Conservation (phyloP, 140 eudicot species). For the Erigeron philadelphicus region DNA sequence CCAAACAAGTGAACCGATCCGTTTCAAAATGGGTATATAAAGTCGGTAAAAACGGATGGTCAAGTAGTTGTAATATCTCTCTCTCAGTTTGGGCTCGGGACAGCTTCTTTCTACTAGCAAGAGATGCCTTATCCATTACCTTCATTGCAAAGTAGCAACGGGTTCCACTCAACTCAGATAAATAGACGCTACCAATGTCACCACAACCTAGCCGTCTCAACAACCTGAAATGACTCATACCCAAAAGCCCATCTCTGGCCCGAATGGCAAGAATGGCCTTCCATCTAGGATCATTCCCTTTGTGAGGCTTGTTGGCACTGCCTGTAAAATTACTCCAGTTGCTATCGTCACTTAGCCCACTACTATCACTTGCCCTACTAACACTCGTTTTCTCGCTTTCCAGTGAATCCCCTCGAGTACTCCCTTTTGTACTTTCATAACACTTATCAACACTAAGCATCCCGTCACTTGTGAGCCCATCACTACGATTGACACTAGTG, state of each 20-base stretch:
- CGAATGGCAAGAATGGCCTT: slow-evolving; percentile 72
- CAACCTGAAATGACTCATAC: slow-evolving; percentile 79
- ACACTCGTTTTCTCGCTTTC: slow-evolving; percentile 74
- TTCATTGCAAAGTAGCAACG: slow-evolving; percentile 82
- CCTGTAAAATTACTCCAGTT: slow-evolving; percentile 79
- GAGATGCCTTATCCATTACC: slow-evolving; percentile 85
- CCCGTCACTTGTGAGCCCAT: slow-evolving; percentile 53
- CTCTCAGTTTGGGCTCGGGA: slow-evolving; percentile 73
- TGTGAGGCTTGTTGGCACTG: slow-evolving; percentile 81
- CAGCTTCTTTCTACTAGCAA: slow-evolving; percentile 69
- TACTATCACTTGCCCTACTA: slow-evolving; percentile 83
- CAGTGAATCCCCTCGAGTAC: slow-evolving; percentile 56
- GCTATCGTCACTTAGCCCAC: slow-evolving; percentile 83
- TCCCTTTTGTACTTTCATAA: slow-evolving; percentile 52
- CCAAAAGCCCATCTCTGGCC: slow-evolving; percentile 60
- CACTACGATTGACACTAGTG: slow-evolving; percentile 31
- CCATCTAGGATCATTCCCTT: slow-evolving; percentile 92
- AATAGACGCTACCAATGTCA: slow-evolving; percentile 80
- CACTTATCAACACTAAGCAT: slow-evolving; percentile 64
- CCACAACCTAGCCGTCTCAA: slow-evolving; percentile 74
- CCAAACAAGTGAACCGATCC: slow-evolving; percentile 75
- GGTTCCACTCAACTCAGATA: slow-evolving; percentile 72
- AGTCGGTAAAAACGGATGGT: slow-evolving; percentile 86
- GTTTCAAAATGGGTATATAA: slow-evolving; percentile 85
- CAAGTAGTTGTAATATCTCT: slow-evolving; percentile 77